phyloP scores from a whole-genome alignment of 1,284 basidiomycete genomes.

The Kwoniella shivajii region DNA sequence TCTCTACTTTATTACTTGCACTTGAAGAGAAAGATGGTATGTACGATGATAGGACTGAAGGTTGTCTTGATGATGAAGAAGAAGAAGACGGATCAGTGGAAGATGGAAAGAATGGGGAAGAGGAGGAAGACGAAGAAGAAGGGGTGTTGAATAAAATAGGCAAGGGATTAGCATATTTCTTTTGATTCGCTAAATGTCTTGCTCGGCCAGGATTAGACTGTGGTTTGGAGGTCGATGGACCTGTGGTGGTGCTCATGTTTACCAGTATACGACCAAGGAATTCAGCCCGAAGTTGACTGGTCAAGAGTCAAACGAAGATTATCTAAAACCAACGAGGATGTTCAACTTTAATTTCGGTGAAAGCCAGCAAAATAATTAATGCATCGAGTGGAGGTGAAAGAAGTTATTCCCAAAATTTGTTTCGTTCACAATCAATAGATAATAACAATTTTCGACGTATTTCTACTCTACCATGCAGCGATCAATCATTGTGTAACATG shows the following conservation, averaged over 20 bases:
- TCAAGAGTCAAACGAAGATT: no score
- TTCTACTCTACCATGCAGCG: no score
- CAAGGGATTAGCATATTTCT: constrained; percentile 49
- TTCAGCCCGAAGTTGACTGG: no score
- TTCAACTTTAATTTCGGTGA: no score
- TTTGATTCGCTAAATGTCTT: constrained; percentile 30
- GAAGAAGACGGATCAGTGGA: constrained; percentile 21
- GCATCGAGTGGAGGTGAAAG: no score
- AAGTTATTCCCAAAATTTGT: no score
- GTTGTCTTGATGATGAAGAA: constrained; percentile 23
- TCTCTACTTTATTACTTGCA: constrained; percentile 6
- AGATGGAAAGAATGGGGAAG: constrained; percentile 15
- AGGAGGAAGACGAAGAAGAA: constrained; percentile 16
- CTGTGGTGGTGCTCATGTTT: neutral
- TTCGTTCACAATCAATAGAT: no score
- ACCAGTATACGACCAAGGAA: no score
- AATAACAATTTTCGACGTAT: no score
- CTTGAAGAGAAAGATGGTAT: constrained; percentile 15
- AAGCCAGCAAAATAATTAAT: no score
- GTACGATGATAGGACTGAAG: constrained; percentile 19
- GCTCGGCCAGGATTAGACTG: neutral
- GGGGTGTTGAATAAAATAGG: constrained; percentile 43
- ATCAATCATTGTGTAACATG: no score
- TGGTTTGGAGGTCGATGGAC: neutral
- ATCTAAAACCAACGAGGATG: no score